phyloP scores from a whole-genome alignment of 306 rosid genomes.

The Cicer bijugum region DNA sequence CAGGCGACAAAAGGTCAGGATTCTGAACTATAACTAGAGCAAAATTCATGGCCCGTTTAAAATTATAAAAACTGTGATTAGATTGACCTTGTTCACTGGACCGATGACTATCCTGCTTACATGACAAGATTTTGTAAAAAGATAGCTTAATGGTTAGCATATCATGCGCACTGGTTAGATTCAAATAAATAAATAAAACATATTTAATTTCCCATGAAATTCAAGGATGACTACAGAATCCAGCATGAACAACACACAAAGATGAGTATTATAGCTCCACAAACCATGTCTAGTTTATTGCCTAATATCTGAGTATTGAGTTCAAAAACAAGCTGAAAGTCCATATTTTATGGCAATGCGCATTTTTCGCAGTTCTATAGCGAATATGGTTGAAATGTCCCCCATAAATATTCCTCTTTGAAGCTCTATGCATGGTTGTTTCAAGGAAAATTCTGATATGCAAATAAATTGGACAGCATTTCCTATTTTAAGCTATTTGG shows the following conservation, averaged over 20 bases:
- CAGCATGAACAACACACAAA: background rate
- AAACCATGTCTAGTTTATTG: background rate
- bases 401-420: constrained; percentile 5
- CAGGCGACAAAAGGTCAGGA: background rate
- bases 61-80: background rate
- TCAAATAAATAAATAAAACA: background rate
- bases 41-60: constrained; percentile 12
- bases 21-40: constrained; percentile 1
- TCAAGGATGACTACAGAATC: background rate
- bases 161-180: background rate
- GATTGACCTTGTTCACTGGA: constrained; percentile 3
- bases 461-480: constrained; percentile 6
- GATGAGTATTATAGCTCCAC: background rate
- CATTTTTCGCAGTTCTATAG: constrained; percentile 13
- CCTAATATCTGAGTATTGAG: background rate
- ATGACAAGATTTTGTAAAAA: background rate
- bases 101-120: background rate
- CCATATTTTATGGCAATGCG: constrained; percentile 9
- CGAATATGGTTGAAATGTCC: background rate
- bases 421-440: constrained; percentile 1
- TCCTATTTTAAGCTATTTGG: constrained; percentile 30
- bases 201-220: constrained; percentile 22
- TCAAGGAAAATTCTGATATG: constrained; percentile 21
- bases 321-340: background rate
- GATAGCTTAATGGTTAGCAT: constrained; percentile 6